Evolutionary conservation across 352 stramenopile genomes (phyloP).

Genomic region (Phytophthora agathidicida): DNA sequence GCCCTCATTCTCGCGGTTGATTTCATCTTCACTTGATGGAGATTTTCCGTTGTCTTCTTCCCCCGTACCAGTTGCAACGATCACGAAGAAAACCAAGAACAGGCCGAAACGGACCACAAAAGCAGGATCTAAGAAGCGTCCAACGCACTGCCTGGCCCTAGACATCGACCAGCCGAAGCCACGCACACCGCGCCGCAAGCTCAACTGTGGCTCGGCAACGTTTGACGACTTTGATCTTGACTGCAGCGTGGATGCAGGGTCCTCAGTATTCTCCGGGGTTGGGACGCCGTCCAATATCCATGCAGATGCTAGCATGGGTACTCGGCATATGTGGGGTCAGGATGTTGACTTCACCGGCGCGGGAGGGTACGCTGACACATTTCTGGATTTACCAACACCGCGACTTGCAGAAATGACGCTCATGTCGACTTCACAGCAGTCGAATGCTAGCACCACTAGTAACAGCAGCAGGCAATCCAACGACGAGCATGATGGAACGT

Average conservation of each 20-base stretch:
- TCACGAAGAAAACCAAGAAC: conserved; percentile 46
- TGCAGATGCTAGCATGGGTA: conserved; percentile 39
- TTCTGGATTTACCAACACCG: conserved; percentile 77
- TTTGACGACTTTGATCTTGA: conserved; percentile 68
- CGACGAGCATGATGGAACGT: conserved; percentile 14
- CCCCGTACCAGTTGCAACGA: conserved; percentile 8
- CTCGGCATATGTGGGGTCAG: conserved; percentile 61
- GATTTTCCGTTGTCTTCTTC: conserved; percentile 24
- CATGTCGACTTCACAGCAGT: conserved; percentile 27
- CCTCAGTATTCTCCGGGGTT: conserved; percentile 54
- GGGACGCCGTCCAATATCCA: conserved; percentile 73
- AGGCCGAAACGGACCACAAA: conserved; percentile 32
- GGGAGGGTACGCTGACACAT: conserved; percentile 61
- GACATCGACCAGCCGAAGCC: conserved; percentile 69
- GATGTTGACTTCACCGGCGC: conserved; percentile 61
- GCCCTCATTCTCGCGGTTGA: conserved; percentile 60
- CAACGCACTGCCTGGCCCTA: conserved; percentile 54
- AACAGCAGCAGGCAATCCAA: conserved; percentile 20
- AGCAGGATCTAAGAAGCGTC: conserved; percentile 59
- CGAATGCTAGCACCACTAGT: conserved; percentile 21
- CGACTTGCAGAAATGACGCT: conserved; percentile 54
- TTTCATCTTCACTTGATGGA: conserved; percentile 34
- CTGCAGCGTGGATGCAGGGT: conserved; percentile 14
- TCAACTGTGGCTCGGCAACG: conserved; percentile 55
- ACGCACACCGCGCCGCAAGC: conserved; percentile 66